These are phyloP conservation scores for Lactarius hengduanensis DNA, from an alignment of 768 basidiomycete genomes.

Conservation along the genomic window DNA sequence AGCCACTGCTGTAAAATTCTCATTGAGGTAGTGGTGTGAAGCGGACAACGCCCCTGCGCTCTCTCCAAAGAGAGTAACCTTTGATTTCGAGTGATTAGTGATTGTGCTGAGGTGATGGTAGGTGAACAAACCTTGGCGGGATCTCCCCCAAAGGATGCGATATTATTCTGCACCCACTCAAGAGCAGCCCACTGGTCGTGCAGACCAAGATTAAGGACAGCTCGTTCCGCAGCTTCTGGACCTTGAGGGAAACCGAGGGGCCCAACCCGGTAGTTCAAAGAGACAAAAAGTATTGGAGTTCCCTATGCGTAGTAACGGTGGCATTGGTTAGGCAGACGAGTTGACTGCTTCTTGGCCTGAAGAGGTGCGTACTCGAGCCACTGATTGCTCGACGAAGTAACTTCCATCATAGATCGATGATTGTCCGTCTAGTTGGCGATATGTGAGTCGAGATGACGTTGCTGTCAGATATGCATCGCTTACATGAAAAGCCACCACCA, in stretches of 20 bases:
- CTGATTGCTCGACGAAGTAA: constrained; percentile 17
- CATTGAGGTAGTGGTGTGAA: constrained; percentile 35
- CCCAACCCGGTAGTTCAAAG: constrained; percentile 51
- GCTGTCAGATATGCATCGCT: neutral
- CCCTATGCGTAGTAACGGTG: constrained; percentile 9
- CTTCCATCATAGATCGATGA: constrained; percentile 16
- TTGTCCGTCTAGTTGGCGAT: constrained; percentile 7
- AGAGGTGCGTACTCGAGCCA: constrained; percentile 20
- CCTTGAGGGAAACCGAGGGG: constrained; percentile 50
- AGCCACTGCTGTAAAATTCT: constrained; percentile 31
- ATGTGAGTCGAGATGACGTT: neutral
- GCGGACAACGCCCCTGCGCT: constrained; percentile 42
- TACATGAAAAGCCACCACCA: constrained; percentile 40
- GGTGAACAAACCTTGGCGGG: constrained; percentile 24
- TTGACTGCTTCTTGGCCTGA: neutral
- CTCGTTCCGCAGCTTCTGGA: constrained; percentile 40
- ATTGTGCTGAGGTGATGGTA: neutral
- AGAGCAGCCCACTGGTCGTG: constrained; percentile 42
- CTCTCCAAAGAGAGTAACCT: constrained; percentile 42
- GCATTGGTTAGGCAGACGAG: neutral
- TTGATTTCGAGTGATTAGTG: neutral
- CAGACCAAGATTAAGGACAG: constrained; percentile 46
- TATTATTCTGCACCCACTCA: constrained; percentile 35
- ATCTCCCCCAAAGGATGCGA: constrained; percentile 36
- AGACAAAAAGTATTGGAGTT: constrained; percentile 44